Evolutionary conservation across 176 grass and related monocot genomes (phyloP).

Genomic region (Zizania latifolia): DNA sequence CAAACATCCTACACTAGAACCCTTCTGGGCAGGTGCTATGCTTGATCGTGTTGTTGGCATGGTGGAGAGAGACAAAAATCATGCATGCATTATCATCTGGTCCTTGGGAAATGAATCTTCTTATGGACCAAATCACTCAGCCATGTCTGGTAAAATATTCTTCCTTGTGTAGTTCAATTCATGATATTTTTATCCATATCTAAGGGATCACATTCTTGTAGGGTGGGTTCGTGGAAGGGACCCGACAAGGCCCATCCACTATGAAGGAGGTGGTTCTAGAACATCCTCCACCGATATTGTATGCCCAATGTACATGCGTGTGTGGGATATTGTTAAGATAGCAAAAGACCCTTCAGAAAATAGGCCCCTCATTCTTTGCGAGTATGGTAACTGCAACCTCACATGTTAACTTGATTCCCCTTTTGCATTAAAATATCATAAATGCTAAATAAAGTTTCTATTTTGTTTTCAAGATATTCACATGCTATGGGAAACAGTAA

Average conservation of each 20-base stretch:
- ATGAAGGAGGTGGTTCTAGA: slow-evolving; percentile 89
- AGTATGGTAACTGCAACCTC: slow-evolving; percentile 48
- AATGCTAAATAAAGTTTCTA: background rate
- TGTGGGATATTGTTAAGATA: slow-evolving; percentile 92
- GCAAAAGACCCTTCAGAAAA: slow-evolving; percentile 75
- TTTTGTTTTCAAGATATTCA: slow-evolving; percentile 64
- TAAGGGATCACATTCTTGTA: slow-evolving; percentile 36
- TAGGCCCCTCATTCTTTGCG: slow-evolving; percentile 94
- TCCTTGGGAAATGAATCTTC: slow-evolving; percentile 91
- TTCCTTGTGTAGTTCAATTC: background rate
- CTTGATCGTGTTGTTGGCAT: slow-evolving; percentile 84
- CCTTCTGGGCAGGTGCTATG: slow-evolving; percentile 77
- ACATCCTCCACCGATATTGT: slow-evolving; percentile 92
- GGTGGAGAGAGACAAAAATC: slow-evolving; percentile 98
- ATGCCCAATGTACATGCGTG: slow-evolving; percentile 99
- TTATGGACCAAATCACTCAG: slow-evolving; percentile 88
- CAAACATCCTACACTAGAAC: slow-evolving; percentile 84
- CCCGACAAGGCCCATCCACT: slow-evolving; percentile 72
- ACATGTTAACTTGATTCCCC: slow-evolving; percentile 18
- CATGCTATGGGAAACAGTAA: slow-evolving; percentile 99
- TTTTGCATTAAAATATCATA: slow-evolving; percentile 4
- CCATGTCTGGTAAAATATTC: slow-evolving; percentile 68
- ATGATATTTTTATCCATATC: slow-evolving; percentile 11
- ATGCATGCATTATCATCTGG: slow-evolving; percentile 90
- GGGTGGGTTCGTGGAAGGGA: slow-evolving; percentile 88